A percentile compares a stretch with the other conserved stretches of the same genome.
These are phyloP conservation scores for Trametes villosa DNA, from an alignment of 768 basidiomycete genomes.

Conservation along the genomic window DNA sequence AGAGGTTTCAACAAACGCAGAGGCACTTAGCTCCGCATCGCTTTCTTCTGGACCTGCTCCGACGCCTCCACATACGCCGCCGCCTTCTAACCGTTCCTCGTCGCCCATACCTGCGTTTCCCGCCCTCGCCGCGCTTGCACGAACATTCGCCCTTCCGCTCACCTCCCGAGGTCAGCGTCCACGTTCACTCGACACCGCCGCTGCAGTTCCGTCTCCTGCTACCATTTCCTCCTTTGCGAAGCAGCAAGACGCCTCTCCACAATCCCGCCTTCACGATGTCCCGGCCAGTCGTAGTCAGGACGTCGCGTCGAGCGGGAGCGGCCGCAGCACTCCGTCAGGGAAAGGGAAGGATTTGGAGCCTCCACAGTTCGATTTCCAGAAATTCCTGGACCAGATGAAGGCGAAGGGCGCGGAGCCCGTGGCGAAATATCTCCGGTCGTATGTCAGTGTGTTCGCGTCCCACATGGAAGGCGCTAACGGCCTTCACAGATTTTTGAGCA, in stretches of 20 bases:
- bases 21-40: neutral
- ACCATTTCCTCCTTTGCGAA: slow-evolving; percentile 58
- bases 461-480: slow-evolving; percentile 4
- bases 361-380: slow-evolving; percentile 87
- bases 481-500: slow-evolving; percentile 82
- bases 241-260: slow-evolving; percentile 44
- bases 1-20: neutral
- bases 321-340: slow-evolving; percentile 27
- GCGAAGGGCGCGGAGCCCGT: slow-evolving; percentile 86
- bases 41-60: slow-evolving; percentile 16
- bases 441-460: slow-evolving; percentile 41
- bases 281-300: slow-evolving; percentile 25
- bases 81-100: slow-evolving; percentile 38
- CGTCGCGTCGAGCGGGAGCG: slow-evolving; percentile 20
- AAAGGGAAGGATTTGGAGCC: slow-evolving; percentile 38
- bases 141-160: slow-evolving; percentile 61
- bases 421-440: slow-evolving; percentile 95
- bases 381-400: slow-evolving; percentile 95
- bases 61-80: slow-evolving; percentile 36
- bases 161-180: slow-evolving; percentile 48
- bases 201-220: slow-evolving; percentile 58
- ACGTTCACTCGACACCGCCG: slow-evolving; percentile 62
- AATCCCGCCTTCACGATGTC: neutral
- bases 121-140: slow-evolving; percentile 68
- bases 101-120: slow-evolving; percentile 55